These are phyloP conservation scores for Euphorbia corollata DNA, from an alignment of 441 rosid genomes.

Conservation along the genomic window DNA sequence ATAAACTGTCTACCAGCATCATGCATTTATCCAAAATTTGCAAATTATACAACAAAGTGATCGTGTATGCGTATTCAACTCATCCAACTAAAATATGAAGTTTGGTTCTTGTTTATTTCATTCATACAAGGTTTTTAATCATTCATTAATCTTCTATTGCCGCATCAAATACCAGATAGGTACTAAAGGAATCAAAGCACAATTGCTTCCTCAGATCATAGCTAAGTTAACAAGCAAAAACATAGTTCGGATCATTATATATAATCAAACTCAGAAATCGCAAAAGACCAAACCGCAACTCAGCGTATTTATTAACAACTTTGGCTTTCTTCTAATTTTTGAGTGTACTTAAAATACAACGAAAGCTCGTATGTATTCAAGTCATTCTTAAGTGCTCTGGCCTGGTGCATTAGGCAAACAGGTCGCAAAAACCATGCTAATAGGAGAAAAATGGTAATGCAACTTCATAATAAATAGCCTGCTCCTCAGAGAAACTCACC, in stretches of 20 bases:
- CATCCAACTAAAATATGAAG: no score
- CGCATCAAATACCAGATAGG: no score
- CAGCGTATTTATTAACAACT: not conserved
- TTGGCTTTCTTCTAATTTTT: not conserved
- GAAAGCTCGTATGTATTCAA: not conserved
- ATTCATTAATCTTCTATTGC: no score
- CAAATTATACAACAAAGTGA: no score
- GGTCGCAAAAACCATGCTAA: conserved; percentile 16
- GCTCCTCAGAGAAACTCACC: conserved; percentile 13
- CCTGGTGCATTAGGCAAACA: conserved; percentile 25
- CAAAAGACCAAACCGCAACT: not conserved
- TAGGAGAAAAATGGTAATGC: conserved; percentile 1
- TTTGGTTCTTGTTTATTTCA: no score
- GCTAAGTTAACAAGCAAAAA: not conserved
- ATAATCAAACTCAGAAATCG: not conserved
- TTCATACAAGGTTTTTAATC: no score
- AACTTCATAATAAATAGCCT: conserved; percentile 3
- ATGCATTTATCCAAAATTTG: no score
- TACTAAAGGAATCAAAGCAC: no score
- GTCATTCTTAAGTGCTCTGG: not conserved
- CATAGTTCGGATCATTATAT: not conserved
- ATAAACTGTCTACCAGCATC: no score
- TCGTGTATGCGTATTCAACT: no score
- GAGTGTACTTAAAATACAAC: not conserved
- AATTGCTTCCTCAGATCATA: not conserved